Percentiles rank a stretch among this genome's conserved stretches.
Conservation (phyloP, 441 rosid species). For the Populus hybrid region DNA sequence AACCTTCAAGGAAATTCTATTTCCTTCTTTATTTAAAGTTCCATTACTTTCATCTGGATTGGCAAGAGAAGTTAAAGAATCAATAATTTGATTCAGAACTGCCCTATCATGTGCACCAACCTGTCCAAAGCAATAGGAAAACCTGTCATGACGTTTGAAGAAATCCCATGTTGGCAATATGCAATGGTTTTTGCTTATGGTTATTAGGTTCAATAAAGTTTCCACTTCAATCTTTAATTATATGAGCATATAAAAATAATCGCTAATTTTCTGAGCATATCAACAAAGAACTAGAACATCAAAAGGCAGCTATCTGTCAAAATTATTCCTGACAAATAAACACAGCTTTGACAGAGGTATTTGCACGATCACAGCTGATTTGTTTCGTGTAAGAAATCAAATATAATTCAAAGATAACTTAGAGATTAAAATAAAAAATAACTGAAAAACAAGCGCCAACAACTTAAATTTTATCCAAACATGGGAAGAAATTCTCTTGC, state of each 20-base stretch:
- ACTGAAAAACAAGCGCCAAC: neutral
- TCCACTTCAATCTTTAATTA: neutral
- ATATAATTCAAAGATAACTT: neutral
- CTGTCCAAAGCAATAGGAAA: slow-evolving; percentile 42
- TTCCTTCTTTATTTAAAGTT: slow-evolving; percentile 28
- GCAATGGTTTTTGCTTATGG: neutral
- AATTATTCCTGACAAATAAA: slow-evolving; percentile 5
- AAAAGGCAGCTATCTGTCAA: neutral
- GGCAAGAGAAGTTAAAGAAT: slow-evolving; percentile 78
- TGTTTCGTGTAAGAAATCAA: neutral
- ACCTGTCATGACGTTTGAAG: slow-evolving; percentile 4
- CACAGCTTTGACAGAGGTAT: neutral
- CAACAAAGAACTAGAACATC: neutral
- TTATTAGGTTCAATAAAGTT: neutral
- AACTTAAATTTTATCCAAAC: neutral
- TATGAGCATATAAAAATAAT: neutral
- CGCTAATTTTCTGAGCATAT: neutral
- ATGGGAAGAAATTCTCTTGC: neutral
- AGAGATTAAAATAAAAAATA: neutral
- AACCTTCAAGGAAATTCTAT: slow-evolving; percentile 48
- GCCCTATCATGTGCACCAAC: slow-evolving; percentile 81
- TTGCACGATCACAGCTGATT: neutral
- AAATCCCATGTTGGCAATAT: neutral
- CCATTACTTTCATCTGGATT: slow-evolving; percentile 47
- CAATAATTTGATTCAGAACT: slow-evolving; percentile 81